Conservation (phyloP, 75 land plant genomes). For the Selaginella tamariscina region DNA sequence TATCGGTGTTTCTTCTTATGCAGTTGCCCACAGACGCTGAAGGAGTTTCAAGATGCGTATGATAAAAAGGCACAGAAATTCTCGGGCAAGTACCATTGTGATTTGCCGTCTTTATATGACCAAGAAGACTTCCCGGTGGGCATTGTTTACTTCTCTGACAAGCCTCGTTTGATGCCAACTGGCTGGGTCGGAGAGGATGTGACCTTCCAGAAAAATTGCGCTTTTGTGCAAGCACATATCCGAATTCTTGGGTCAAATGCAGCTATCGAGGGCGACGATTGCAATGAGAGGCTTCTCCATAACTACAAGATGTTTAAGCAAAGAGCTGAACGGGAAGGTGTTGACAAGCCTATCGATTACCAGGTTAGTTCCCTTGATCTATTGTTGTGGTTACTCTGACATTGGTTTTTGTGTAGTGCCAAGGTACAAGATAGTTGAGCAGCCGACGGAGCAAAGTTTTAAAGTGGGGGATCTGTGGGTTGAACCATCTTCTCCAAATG, state of each 20-base stretch:
- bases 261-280: background rate
- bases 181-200: background rate
- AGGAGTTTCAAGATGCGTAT: background rate
- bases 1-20: background rate
- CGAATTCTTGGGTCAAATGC: slow-evolving; percentile 1
- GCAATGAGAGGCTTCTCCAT: background rate
- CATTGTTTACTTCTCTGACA: background rate
- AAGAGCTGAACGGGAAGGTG: background rate
- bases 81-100: background rate
- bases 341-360: background rate
- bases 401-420: background rate
- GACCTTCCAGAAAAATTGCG: background rate
- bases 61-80: background rate
- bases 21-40: background rate
- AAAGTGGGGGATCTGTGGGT: background rate
- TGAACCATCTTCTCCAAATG: background rate
- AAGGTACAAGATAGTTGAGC: background rate
- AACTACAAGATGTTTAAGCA: background rate
- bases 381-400: background rate
- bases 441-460: background rate
- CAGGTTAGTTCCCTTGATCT: background rate
- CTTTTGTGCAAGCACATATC: background rate
- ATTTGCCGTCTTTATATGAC: slow-evolving; percentile 1
- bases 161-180: slow-evolving; percentile 1
- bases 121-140: background rate